Evolutionary conservation across 176 grass and related monocot genomes (phyloP), one percentile per base, ranked within the genome.

Genomic region (Olyra latifolia): DNA sequence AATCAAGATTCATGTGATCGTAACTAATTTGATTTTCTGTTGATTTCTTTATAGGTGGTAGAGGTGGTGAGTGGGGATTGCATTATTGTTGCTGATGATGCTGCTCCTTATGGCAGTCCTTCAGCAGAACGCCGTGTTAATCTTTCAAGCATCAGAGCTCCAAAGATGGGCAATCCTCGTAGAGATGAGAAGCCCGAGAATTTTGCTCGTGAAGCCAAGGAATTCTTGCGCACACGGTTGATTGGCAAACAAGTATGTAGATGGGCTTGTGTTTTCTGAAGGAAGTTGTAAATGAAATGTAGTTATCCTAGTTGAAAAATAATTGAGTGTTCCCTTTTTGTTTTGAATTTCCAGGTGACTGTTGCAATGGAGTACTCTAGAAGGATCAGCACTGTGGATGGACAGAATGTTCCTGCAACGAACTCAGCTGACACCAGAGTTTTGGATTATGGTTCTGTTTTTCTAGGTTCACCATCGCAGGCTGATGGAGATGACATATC

Each of bases 21-120:
- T 56, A 32, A 56, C 38, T 80, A 73, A 74, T 66, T 39, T 83
- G 14, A n/a, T 79, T 53, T 23, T 15, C 32, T 78, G 13, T 40
- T 80, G 22, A 77, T 88, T 42, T 90, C 32, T 81, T 82, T 16
- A 47, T 87, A 99, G 96, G 96, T 99, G 13, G 93, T 99, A 58
- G 96, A 99, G 74, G 90, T 99, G 68, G 96, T 95, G 25, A 99
- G 96, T 77, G 96, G 96, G 14, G 96, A 99, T 74, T 99, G 96
- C 72, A 71, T 99, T 80, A 86, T 99, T 76, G 88, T 95, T 74
- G 93, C 90, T 80, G 96, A 99, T 76, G 96, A 88, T 83, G 73
- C 86, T 76, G 86, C 84, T 78, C 82, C 96, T 69, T 89, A 78
- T 41, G 96, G 93, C 10, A 95, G 90, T 71, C 96, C 93, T 80